Evolutionary conservation across 805 yeast species (phyloP).

Genomic region (Starmerella floricola): DNA sequence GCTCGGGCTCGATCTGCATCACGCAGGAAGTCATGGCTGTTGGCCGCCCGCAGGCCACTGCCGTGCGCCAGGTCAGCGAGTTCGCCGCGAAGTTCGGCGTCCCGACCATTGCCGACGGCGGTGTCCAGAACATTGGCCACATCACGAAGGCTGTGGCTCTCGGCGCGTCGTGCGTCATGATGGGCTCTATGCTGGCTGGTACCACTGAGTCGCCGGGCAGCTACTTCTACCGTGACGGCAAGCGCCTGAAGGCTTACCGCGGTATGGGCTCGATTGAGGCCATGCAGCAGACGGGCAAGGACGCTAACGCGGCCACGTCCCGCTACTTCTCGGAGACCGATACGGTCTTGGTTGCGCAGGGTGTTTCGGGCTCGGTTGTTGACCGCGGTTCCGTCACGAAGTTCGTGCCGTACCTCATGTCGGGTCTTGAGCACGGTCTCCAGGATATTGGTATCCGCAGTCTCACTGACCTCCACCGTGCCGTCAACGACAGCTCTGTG

Average conservation of each 20-base stretch:
- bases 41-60: conserved; percentile 99
- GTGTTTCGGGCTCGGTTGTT: conserved; percentile 92
- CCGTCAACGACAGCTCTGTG: conserved; percentile 54
- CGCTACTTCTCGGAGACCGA: conserved; percentile 96
- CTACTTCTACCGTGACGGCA: conserved; percentile 94
- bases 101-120: conserved; percentile 99
- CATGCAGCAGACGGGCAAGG: conserved; percentile 77
- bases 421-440: conserved; percentile 95
- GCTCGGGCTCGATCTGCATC: conserved; percentile 97
- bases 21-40: conserved; percentile 99
- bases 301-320: conserved; percentile 94
- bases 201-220: conserved; percentile 97
- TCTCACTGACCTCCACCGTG: conserved; percentile 46
- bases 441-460: conserved; percentile 91
- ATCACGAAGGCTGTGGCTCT: conserved; percentile 91
- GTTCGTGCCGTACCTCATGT: conserved; percentile 85
- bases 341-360: conserved; percentile 94
- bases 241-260: conserved; percentile 92
- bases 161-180: conserved; percentile 96
- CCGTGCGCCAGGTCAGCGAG: conserved; percentile 86
- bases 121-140: conserved; percentile 97
- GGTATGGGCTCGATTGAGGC: conserved; percentile 99
- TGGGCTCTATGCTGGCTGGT: conserved; percentile 99
- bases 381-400: conserved; percentile 93
- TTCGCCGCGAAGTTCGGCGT: conserved; percentile 93